Percentiles rank a stretch among this genome's conserved stretches.
phyloP scores from a whole-genome alignment of 2,329 filamentous ascomycete species.

The Cladosporium halotolerans region DNA sequence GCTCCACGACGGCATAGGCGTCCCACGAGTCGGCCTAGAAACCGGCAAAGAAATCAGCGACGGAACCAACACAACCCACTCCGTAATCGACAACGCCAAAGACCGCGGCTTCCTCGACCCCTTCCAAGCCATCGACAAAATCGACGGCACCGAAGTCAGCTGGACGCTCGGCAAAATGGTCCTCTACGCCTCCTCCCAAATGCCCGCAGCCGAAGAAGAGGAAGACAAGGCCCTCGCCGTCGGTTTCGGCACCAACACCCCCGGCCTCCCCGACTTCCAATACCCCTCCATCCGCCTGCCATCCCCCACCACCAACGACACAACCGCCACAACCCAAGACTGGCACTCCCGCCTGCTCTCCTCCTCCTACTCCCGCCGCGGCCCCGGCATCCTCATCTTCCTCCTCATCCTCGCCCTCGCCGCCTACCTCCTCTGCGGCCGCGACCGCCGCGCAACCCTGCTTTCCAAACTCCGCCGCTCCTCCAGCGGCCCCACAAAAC shows the following conservation, averaged over 20 bases:
- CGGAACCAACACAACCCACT: constrained; percentile 64
- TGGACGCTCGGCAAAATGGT: constrained; percentile 98
- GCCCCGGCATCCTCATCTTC: constrained; percentile 72
- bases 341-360: constrained; percentile 59
- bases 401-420: constrained; percentile 64
- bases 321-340: constrained; percentile 41
- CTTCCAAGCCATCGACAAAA: constrained; percentile 90
- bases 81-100: constrained; percentile 61
- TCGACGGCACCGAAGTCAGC: constrained; percentile 84
- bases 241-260: constrained; percentile 85
- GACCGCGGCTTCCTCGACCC: constrained; percentile 71
- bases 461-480: constrained; percentile 48
- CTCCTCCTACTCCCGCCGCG: constrained; percentile 56
- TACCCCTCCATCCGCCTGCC: constrained; percentile 54
- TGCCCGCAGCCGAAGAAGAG: constrained; percentile 54
- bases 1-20: constrained; percentile 88
- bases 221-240: constrained; percentile 59
- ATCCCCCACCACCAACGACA: constrained; percentile 33
- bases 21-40: constrained; percentile 74
- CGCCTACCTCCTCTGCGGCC: constrained; percentile 69
- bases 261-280: constrained; percentile 66
- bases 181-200: constrained; percentile 83
- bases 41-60: constrained; percentile 45
- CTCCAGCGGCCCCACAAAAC: constrained; percentile 40
- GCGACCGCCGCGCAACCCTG: constrained; percentile 60